These are phyloP conservation scores for Oidium heveae DNA, from an alignment of 2,329 filamentous ascomycete genomes.

Conservation along the genomic window DNA sequence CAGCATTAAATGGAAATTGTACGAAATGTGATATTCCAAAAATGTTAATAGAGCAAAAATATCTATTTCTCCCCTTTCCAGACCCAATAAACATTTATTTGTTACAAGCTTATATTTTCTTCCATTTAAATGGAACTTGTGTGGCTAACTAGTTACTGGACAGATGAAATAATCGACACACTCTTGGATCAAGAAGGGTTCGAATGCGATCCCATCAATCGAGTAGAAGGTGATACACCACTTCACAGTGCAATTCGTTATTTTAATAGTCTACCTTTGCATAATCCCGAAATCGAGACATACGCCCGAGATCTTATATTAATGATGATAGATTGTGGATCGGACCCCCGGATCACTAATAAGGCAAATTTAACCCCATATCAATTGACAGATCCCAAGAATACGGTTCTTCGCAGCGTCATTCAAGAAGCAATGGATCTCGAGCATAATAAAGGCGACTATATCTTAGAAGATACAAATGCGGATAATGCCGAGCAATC, in stretches of 20 bases:
- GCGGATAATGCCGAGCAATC: constrained; percentile 21
- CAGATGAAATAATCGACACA: constrained; percentile 57
- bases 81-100: background rate
- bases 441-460: constrained; percentile 28
- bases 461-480: constrained; percentile 8
- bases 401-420: constrained; percentile 32
- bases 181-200: constrained; percentile 65
- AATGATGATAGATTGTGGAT: constrained; percentile 64
- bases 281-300: constrained; percentile 28
- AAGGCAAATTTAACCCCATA: constrained; percentile 45
- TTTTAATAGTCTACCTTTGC: constrained; percentile 33
- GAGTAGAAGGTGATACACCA: constrained; percentile 48
- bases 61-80: background rate
- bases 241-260: constrained; percentile 57
- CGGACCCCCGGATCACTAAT: constrained; percentile 37
- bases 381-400: constrained; percentile 50
- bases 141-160: too few species aligned
- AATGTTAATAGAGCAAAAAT: background rate
- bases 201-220: constrained; percentile 58
- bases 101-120: background rate
- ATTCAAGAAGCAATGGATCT: constrained; percentile 50
- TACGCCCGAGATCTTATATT: constrained; percentile 42
- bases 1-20: constrained; percentile 70
- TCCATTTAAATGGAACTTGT: background rate
- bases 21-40: constrained; percentile 13